Percentiles rank a stretch among this genome's conserved stretches.
phyloP scores from a whole-genome alignment of 768 basidiomycete species.

The Psilocybe tampanensis region DNA sequence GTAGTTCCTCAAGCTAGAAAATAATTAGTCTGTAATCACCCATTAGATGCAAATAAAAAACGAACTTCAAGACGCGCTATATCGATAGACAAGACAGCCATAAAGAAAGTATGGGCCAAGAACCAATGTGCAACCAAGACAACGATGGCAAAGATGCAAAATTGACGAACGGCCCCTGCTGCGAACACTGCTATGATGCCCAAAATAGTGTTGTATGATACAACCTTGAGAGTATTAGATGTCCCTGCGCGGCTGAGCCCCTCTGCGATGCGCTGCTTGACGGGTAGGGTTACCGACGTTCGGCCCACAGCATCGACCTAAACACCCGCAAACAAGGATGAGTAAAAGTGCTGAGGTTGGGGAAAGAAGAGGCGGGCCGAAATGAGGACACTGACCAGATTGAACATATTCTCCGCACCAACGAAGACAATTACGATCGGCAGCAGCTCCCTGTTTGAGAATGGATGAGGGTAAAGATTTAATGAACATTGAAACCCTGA shows the following conservation, averaged over 20 bases:
- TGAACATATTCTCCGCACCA: constrained; percentile 98
- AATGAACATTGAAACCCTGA: constrained; percentile 14
- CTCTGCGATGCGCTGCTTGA: constrained; percentile 89
- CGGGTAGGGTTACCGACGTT: constrained; percentile 84
- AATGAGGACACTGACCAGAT: constrained; percentile 58
- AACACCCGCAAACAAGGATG: constrained; percentile 17
- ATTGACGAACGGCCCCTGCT: constrained; percentile 84
- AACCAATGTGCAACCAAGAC: constrained; percentile 98
- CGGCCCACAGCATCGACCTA: constrained; percentile 84
- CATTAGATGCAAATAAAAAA: constrained; percentile 15
- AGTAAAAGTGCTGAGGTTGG: background rate
- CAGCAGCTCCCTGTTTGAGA: constrained; percentile 70
- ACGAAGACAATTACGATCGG: constrained; percentile 95
- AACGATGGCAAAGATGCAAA: constrained; percentile 91
- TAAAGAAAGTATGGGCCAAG: constrained; percentile 93
- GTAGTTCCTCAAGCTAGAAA: constrained; percentile 77
- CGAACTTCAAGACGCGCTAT: constrained; percentile 87
- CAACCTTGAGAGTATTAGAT: constrained; percentile 90
- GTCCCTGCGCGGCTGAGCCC: constrained; percentile 90
- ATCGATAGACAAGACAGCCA: constrained; percentile 94
- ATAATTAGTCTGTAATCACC: background rate
- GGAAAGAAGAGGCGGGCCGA: background rate
- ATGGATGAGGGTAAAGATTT: background rate
- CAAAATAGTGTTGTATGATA: constrained; percentile 82
- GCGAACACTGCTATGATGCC: constrained; percentile 75